Evolutionary conservation across 352 stramenopile species (phyloP).

Genomic region (Globisporangium acanthophoron): DNA sequence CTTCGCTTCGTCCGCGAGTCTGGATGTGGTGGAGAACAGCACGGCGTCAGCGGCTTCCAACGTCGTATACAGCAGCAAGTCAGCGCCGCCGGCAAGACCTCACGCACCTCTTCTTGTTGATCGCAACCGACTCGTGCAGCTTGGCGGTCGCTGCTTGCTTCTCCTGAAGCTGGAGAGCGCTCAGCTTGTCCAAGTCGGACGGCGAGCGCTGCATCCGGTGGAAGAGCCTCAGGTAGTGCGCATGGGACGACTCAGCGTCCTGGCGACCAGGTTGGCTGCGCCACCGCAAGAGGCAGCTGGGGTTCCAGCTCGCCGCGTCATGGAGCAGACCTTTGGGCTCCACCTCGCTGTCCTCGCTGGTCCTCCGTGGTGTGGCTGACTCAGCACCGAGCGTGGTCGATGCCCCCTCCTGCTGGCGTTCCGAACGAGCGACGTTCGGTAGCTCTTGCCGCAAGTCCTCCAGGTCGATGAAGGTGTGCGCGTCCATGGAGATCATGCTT

Average conservation of each 20-base stretch:
- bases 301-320: not conserved
- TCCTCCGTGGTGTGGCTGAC: not conserved
- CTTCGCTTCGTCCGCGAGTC: constrained; percentile 7
- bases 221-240: constrained; percentile 29
- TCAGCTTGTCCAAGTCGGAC: constrained; percentile 27
- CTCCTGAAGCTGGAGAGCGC: constrained; percentile 22
- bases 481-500: constrained; percentile 25
- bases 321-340: constrained; percentile 1
- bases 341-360: constrained; percentile 1
- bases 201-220: constrained; percentile 32
- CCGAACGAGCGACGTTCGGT: constrained; percentile 22
- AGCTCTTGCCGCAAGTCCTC: constrained; percentile 38
- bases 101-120: constrained; percentile 19
- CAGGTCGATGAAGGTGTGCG: constrained; percentile 36
- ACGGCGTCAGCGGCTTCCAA: not conserved
- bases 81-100: not conserved
- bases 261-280: not conserved
- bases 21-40: not conserved
- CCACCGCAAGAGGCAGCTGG: not conserved
- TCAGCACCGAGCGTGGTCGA: not conserved
- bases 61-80: not conserved
- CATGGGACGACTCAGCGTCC: constrained; percentile 4
- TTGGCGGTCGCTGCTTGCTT: constrained; percentile 24
- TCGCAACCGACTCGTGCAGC: constrained; percentile 25
- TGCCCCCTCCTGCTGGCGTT: not conserved